A percentile compares a stretch with the other conserved stretches of the same genome.
Conservation (phyloP, 164 flowering plant genomes). For the Magnolia kwangsiensis region DNA sequence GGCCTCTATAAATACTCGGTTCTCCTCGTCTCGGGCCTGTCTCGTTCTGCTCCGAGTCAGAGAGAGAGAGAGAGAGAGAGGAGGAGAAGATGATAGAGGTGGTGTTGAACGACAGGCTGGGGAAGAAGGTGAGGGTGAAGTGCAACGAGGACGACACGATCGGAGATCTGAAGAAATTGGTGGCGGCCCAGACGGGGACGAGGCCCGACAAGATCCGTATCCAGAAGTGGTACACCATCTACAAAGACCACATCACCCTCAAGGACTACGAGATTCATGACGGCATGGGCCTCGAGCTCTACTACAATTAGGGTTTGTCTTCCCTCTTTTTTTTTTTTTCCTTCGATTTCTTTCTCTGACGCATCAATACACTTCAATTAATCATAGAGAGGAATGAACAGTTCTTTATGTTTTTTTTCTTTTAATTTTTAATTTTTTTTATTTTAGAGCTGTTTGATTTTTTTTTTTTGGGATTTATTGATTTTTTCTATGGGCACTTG, state of each 20-base stretch:
- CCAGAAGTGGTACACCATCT: conserved; percentile 81
- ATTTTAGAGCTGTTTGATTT: too few relatives aligned
- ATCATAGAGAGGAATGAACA: too few relatives aligned
- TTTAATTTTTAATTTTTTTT: too few relatives aligned
- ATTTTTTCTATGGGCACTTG: too few relatives aligned
- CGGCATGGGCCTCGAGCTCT: conserved; percentile 94
- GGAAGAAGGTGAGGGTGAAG: conserved; percentile 88
- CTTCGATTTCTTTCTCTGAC: background rate
- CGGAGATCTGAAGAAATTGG: conserved; percentile 86
- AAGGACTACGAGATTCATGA: conserved; percentile 87
- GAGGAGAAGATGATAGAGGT: conserved; percentile 87
- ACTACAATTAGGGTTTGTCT: conserved; percentile 39
- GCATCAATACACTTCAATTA: too few relatives aligned
- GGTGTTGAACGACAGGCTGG: conserved; percentile 81
- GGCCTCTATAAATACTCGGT: too few relatives aligned
- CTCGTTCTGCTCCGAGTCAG: background rate
- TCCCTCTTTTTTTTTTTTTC: too few relatives aligned
- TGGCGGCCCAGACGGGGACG: conserved; percentile 84
- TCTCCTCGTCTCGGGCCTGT: too few relatives aligned
- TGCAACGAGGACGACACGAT: conserved; percentile 92
- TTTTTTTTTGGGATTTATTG: too few relatives aligned
- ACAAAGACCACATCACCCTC: conserved; percentile 90
- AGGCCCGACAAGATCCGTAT: conserved; percentile 71
- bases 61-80: background rate
- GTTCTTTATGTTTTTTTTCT: too few relatives aligned